Conservation (phyloP, 2,329 filamentous ascomycete genomes). For the Botrytis tulipae region DNA sequence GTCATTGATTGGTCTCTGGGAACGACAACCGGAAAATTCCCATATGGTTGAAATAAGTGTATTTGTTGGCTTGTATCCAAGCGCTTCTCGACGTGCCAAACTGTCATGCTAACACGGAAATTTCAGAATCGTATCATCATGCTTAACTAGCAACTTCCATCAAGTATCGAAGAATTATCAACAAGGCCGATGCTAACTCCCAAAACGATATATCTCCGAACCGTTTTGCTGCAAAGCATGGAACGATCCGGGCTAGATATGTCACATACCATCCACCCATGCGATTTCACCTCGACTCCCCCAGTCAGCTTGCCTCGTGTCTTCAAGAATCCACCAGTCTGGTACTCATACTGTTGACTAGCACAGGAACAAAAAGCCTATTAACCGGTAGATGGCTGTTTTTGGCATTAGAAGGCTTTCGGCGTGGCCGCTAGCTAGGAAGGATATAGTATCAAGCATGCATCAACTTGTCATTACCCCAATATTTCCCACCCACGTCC, state of each 20-base stretch:
- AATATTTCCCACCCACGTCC: constrained; percentile 1
- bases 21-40: background rate
- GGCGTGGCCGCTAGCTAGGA: background rate
- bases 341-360: background rate
- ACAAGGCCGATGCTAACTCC: background rate
- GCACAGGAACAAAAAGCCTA: background rate
- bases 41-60: background rate
- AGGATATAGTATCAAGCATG: background rate
- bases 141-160: background rate
- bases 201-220: background rate
- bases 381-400: constrained; percentile 6
- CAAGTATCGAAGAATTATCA: background rate
- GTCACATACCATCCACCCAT: background rate
- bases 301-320: background rate
- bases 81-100: background rate
- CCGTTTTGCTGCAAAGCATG: background rate
- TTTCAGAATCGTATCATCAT: background rate
- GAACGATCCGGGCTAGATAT: background rate
- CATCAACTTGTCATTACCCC: background rate
- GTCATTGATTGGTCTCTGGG: background rate
- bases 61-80: background rate
- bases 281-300: no score
- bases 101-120: background rate
- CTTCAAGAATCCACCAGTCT: background rate
- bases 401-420: constrained; percentile 3